Percentiles rank a stretch among this genome's conserved stretches.
Conservation (phyloP, 2,329 filamentous ascomycete species). For the Aspergillus chevalieri region DNA sequence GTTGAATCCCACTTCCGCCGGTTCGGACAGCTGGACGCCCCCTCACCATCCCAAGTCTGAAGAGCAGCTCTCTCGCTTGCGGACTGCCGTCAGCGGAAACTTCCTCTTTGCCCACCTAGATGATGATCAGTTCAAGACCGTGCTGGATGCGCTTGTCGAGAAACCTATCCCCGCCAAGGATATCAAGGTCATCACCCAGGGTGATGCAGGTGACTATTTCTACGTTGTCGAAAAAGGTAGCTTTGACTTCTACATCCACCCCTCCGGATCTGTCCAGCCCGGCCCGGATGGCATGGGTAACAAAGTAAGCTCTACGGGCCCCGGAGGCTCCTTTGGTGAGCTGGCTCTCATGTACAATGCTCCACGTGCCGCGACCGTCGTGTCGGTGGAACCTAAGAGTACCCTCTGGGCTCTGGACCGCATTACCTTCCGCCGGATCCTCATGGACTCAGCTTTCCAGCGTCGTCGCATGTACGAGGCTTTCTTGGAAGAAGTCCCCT, state of each 20-base stretch:
- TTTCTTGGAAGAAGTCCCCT: constrained; percentile 88
- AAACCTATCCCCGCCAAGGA: constrained; percentile 92
- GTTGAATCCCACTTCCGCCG: constrained; percentile 77
- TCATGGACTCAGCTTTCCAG: constrained; percentile 97
- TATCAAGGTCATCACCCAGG: constrained; percentile 87
- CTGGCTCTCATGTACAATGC: constrained; percentile 98
- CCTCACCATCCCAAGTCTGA: constrained; percentile 75
- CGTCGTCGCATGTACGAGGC: constrained; percentile 94
- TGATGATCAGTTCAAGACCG: constrained; percentile 81
- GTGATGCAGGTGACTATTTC: constrained; percentile 94
- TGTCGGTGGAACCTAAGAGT: constrained; percentile 70
- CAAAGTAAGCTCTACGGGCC: constrained; percentile 73
- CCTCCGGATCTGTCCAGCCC: constrained; percentile 67
- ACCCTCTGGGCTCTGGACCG: constrained; percentile 93
- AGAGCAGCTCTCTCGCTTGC: constrained; percentile 74
- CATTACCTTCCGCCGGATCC: constrained; percentile 90
- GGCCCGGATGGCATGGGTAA: constrained; percentile 76
- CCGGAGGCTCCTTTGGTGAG: constrained; percentile 93
- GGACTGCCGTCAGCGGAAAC: constrained; percentile 76
- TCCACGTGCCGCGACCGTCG: constrained; percentile 86
- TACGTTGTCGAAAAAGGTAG: constrained; percentile 89
- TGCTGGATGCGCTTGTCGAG: constrained; percentile 84
- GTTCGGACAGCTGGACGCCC: constrained; percentile 83
- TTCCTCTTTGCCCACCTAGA: constrained; percentile 93
- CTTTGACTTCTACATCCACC: constrained; percentile 88